Evolutionary conservation across 2,329 filamentous ascomycete genomes (phyloP), one percentile per base, ranked within the genome.

Genomic region (Leptographium radiaticola): DNA sequence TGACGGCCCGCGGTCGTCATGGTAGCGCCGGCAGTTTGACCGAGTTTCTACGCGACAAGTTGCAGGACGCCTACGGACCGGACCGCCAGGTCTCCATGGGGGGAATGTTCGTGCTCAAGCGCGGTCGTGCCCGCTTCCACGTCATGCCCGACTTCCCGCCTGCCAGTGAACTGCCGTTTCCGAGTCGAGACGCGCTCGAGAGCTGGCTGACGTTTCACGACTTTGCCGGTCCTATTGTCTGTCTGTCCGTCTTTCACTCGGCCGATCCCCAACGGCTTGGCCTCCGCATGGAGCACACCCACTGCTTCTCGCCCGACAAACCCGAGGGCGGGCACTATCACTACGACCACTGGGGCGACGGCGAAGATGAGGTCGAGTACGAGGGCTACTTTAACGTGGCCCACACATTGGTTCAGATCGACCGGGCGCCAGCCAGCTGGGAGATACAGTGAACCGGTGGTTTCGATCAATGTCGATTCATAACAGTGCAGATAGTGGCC

Each of bases 251-350:
- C 0, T 60, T 74, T 42, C 70, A 73, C 58, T 70, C 70, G 15
- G 65, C 67, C 10, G 69, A 74, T 54, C 54, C 46, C 2, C 67
- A 68, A 0, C 66, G 59, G 9, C 54, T 73, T 56, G 67, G 62
- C 0, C 55, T 75, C 50, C 62, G 72, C 33, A 70, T 73, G 60
- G 73, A 76, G 57, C 72, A 76, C 58, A 73, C 72, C 5, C 73
- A 75, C 61, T 69, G 67, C 25, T 74, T 72, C 52, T 68, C 70
- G 3, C 18, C 13, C 48, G 47, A 59, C 55, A 12, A 60, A 62
- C 12, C 33, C 31, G 20, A 5, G 2, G 72, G 72, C 4, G 73
- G 72, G 0, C 72, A 75, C 60, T 74, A 74, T 58, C 71, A 75
- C 57, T 70, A 64, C 56, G 71, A 70, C 60, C 49, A 67, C 1